These are phyloP conservation scores for Styphnolobium japonicum DNA, from an alignment of 306 rosid species.

Conservation along the genomic window DNA sequence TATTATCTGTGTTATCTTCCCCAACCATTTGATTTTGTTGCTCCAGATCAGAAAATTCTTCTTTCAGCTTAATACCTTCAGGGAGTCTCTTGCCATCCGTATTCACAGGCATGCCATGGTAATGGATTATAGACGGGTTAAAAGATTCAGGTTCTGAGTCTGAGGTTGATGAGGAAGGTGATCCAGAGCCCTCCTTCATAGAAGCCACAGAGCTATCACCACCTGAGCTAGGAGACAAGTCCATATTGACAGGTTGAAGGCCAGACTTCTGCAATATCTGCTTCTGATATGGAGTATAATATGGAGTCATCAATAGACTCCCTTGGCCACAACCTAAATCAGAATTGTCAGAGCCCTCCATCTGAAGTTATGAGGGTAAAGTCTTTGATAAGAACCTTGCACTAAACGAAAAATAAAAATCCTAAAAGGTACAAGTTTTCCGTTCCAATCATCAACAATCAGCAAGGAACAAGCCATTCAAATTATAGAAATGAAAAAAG, in stretches of 20 bases:
- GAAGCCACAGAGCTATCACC: constrained; percentile 52
- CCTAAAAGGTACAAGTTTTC: background rate
- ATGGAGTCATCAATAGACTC: constrained; percentile 41
- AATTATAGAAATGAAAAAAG: background rate
- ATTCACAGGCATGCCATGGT: constrained; percentile 30
- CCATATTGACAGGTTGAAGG: constrained; percentile 38
- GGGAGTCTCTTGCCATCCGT: constrained; percentile 29
- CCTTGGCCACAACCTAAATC: constrained; percentile 37
- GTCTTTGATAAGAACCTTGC: constrained; percentile 6
- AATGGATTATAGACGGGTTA: constrained; percentile 17
- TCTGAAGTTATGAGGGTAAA: constrained; percentile 18
- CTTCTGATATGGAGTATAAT: constrained; percentile 56
- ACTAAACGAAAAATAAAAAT: background rate
- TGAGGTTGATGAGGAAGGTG: constrained; percentile 47
- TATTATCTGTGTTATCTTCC: constrained; percentile 21
- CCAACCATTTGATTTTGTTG: constrained; percentile 25
- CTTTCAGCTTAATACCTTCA: constrained; percentile 37
- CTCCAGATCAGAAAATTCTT: constrained; percentile 39
- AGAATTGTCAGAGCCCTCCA: constrained; percentile 44
- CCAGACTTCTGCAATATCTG: constrained; percentile 28
- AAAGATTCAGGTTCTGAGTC: constrained; percentile 56
- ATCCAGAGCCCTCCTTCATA: constrained; percentile 43
- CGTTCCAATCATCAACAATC: constrained; percentile 7
- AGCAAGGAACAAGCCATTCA: background rate
- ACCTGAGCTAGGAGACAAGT: constrained; percentile 49